phyloP scores from a whole-genome alignment of 768 basidiomycete genomes.

The Boletus pseudopeckii region DNA sequence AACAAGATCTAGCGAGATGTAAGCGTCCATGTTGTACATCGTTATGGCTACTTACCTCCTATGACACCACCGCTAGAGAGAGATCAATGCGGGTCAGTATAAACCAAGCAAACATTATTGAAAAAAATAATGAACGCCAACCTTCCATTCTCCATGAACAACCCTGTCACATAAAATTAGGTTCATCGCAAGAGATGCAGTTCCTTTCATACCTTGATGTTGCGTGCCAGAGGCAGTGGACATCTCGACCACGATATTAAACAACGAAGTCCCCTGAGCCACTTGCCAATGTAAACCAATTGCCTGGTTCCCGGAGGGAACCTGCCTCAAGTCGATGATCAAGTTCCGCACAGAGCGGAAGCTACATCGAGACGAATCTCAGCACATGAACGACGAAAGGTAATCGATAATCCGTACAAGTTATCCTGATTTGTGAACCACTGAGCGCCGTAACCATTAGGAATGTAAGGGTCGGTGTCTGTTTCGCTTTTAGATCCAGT shows the following conservation, averaged over 20 bases:
- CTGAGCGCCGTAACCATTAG: conserved; percentile 39
- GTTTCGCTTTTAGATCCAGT: neutral
- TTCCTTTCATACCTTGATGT: conserved; percentile 55
- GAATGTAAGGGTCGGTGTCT: conserved; percentile 75
- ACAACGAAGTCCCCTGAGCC: conserved; percentile 68
- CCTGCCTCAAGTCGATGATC: conserved; percentile 60
- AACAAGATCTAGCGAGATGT: conserved; percentile 31
- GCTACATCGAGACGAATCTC: conserved; percentile 31
- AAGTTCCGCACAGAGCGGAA: conserved; percentile 74
- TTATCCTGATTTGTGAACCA: conserved; percentile 26
- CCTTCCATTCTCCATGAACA: conserved; percentile 80
- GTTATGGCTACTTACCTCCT: conserved; percentile 44
- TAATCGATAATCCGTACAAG: conserved; percentile 11
- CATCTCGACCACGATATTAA: conserved; percentile 72
- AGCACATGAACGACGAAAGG: neutral
- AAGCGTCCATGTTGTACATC: neutral
- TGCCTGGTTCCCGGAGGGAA: conserved; percentile 49
- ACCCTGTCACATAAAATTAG: conserved; percentile 24
- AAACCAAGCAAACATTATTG: neutral
- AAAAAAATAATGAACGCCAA: conserved; percentile 3
- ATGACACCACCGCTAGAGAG: conserved; percentile 41
- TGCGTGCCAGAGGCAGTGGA: conserved; percentile 56
- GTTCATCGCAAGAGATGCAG: neutral
- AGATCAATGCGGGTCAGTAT: neutral
- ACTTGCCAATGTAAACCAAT: conserved; percentile 86